Conservation (phyloP, 805 yeast species). For the Starmerella powellii region DNA sequence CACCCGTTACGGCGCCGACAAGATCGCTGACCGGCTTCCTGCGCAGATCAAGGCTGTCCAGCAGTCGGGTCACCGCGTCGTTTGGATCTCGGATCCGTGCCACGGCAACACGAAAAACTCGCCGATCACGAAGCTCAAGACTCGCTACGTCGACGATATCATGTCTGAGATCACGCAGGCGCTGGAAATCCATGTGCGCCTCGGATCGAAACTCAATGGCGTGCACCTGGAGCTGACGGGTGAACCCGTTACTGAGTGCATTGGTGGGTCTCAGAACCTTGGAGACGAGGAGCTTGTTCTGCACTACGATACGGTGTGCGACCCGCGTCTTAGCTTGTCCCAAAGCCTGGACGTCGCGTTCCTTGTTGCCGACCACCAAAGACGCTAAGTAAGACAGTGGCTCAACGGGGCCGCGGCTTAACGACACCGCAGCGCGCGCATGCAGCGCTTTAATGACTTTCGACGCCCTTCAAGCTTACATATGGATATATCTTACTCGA, state of each 20-base stretch:
- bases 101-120: constrained; percentile 36
- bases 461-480: too few species aligned
- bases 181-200: constrained; percentile 28
- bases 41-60: constrained; percentile 32
- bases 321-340: constrained; percentile 32
- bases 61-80: constrained; percentile 31
- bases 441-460: not conserved
- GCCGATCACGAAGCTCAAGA: constrained; percentile 31
- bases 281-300: constrained; percentile 32
- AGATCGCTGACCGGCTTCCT: constrained; percentile 30
- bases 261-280: constrained; percentile 33
- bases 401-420: not conserved
- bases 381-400: not conserved
- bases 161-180: constrained; percentile 31
- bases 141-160: constrained; percentile 35
- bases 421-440: not conserved
- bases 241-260: constrained; percentile 36
- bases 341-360: constrained; percentile 36
- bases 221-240: constrained; percentile 36
- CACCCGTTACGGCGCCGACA: constrained; percentile 33
- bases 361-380: constrained; percentile 30
- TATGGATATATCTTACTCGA: too few species aligned
- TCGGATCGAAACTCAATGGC: constrained; percentile 30
- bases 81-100: constrained; percentile 37
- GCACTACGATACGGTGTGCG: constrained; percentile 35